Evolutionary conservation across 2,329 filamentous ascomycete genomes (phyloP).

Genomic region (Colletotrichum destructivum): DNA sequence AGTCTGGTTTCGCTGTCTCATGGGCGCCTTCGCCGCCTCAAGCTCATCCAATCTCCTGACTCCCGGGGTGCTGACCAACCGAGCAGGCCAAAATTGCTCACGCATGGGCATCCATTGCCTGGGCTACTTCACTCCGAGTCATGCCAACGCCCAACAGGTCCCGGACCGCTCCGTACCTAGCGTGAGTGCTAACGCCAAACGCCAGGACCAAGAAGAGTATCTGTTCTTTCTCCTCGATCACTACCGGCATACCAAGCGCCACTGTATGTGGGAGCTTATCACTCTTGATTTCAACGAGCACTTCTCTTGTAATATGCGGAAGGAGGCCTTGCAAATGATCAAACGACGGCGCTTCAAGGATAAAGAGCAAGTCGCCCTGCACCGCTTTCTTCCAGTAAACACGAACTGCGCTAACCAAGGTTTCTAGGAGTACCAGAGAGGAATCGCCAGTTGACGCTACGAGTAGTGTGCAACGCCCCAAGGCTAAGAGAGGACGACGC

Average conservation of each 20-base stretch:
- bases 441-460: conserved; percentile 26
- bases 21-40: not conserved
- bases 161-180: conserved; percentile 39
- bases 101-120: conserved; percentile 42
- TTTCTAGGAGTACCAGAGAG: conserved; percentile 16
- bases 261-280: conserved; percentile 42
- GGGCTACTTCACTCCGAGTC: conserved; percentile 39
- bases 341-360: conserved; percentile 40
- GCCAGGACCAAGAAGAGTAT: conserved; percentile 40
- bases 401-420: not conserved
- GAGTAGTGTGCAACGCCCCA: conserved; percentile 14
- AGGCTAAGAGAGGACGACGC: conserved; percentile 30
- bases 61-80: conserved; percentile 15
- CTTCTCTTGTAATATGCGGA: conserved; percentile 39
- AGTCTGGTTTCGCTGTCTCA: conserved; percentile 2
- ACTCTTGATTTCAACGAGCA: conserved; percentile 41
- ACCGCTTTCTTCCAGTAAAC: too few relatives aligned
- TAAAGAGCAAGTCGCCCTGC: conserved; percentile 25
- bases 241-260: conserved; percentile 40
- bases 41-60: not conserved
- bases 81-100: conserved; percentile 36
- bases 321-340: conserved; percentile 41
- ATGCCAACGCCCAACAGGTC: conserved; percentile 29
- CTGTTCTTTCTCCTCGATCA: conserved; percentile 40
- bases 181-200: conserved; percentile 35